A percentile compares a stretch with the other conserved stretches of the same genome.
Evolutionary conservation across 768 basidiomycete species (phyloP).

Genomic region (Crucibulum laeve): DNA sequence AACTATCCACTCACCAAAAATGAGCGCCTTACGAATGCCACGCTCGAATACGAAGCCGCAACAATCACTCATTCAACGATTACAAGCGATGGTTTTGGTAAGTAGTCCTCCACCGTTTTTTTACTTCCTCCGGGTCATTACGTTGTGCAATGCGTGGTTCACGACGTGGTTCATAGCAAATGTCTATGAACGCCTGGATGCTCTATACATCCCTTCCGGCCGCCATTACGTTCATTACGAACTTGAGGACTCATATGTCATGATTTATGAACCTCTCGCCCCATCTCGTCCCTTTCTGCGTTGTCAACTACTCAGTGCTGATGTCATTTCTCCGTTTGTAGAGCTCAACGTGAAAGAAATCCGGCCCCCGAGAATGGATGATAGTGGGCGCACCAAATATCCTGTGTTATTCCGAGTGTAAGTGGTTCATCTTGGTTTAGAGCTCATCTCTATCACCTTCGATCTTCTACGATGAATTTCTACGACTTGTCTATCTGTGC

Average conservation of each 20-base stretch:
- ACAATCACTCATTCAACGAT: constrained; percentile 69
- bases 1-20: constrained; percentile 72
- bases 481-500: too few species aligned
- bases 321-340: constrained; percentile 24
- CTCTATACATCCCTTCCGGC: too few species aligned
- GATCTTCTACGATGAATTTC: neutral
- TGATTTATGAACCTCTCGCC: too few species aligned
- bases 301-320: neutral
- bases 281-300: constrained; percentile 1
- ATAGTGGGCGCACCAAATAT: constrained; percentile 93
- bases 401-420: constrained; percentile 90
- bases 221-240: too few species aligned
- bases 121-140: too few species aligned
- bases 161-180: too few species aligned
- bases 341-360: constrained; percentile 90
- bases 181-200: too few species aligned
- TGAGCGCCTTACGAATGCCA: constrained; percentile 54
- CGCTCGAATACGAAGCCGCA: constrained; percentile 67
- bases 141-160: too few species aligned
- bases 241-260: too few species aligned
- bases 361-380: constrained; percentile 89
- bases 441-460: neutral
- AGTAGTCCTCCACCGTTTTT: constrained; percentile 12
- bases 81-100: constrained; percentile 78
- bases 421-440: constrained; percentile 14